Base-by-base conservation (phyloP, 192 early-diverging fungal species). In the Pilobolus umbonatus region DNA sequence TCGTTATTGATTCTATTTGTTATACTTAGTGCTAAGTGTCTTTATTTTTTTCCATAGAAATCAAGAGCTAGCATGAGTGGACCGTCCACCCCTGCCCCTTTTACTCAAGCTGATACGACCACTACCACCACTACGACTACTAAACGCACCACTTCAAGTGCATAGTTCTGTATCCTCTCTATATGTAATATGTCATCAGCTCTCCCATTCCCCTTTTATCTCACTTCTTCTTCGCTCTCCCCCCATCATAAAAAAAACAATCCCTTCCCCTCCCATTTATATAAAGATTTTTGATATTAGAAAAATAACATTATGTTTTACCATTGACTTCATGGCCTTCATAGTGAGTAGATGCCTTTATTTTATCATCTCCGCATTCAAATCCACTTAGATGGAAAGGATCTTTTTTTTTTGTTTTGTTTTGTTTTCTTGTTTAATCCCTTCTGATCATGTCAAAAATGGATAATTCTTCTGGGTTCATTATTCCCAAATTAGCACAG, bases 401-500 rank as follows among this genome's bases (percentile, higher is more conserved):
- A 12, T 17, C 39, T 42, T 42, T 7, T 42, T 42, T 42, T 9
- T 15, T 40, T 40, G 2, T 11, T 40, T 40, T 40, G 3, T 42
- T 42, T 42, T 42, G 39, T 40, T 42, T 42, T 42, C 14, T 42
- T 42, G 36, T 38, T 12, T 12, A 38, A 38, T 12, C 36, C 36
- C 9, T 4, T 12, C 36, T 42, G n/a, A 42, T 4, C 12, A 10
- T 42, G 1, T 42, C 6, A 35, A 12, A 17, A 17, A 42, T 42
- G 39, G 19, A 12, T 15, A 42, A 42, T 4, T 12, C 14, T 17
- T 4, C 9, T 1, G 12, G 4, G 39, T 2, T 42, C 39, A n/a
- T n/a, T n/a, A n/a, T n/a, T n/a, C 78, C 80, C n/a, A 75, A 67
- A 25, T 62, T 73, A 59, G 70, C 68, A 5, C 74, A 80, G 31